Evolutionary conservation across 2,329 filamentous ascomycete genomes (phyloP).

Genomic region (Eutypa lata): DNA sequence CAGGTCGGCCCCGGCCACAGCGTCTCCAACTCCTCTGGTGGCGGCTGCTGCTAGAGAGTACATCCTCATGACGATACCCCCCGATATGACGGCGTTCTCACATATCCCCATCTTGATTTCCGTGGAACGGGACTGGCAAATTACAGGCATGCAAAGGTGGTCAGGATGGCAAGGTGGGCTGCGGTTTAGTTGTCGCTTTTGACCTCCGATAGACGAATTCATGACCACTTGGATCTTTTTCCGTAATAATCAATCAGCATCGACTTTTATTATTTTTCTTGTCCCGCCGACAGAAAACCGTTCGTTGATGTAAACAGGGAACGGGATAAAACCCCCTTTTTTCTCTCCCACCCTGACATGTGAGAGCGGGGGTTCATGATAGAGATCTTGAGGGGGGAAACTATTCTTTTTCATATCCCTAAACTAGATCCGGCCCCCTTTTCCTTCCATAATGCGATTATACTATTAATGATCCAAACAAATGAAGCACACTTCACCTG

Average conservation of each 20-base stretch:
- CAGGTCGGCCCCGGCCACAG: conserved; percentile 94
- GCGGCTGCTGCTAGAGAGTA: conserved; percentile 85
- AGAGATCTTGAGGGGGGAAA: too few relatives aligned
- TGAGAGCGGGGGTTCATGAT: neutral
- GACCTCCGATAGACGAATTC: conserved; percentile 26
- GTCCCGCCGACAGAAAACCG: neutral
- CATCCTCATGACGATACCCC: conserved; percentile 26
- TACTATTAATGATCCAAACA: too few relatives aligned
- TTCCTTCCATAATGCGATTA: too few relatives aligned
- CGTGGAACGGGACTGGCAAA: conserved; percentile 22
- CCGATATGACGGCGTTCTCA: conserved; percentile 17
- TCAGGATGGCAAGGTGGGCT: conserved; percentile 22
- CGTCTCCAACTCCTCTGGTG: conserved; percentile 80
- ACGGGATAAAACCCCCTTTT: too few relatives aligned
- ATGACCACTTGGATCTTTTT: conserved; percentile 24
- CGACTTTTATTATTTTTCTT: too few relatives aligned
- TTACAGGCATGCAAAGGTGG: conserved; percentile 22
- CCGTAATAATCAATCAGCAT: conserved; percentile 2
- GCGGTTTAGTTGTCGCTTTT: conserved; percentile 22
- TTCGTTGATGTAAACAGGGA: neutral
- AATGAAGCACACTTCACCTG: too few relatives aligned
- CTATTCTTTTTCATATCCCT: too few relatives aligned
- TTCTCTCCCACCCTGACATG: too few relatives aligned
- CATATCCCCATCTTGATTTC: conserved; percentile 21
- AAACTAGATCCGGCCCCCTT: too few relatives aligned